Base-by-base conservation (phyloP, 2,329 filamentous ascomycete genomes). In the Paraphaeosphaeria sporulosa region DNA sequence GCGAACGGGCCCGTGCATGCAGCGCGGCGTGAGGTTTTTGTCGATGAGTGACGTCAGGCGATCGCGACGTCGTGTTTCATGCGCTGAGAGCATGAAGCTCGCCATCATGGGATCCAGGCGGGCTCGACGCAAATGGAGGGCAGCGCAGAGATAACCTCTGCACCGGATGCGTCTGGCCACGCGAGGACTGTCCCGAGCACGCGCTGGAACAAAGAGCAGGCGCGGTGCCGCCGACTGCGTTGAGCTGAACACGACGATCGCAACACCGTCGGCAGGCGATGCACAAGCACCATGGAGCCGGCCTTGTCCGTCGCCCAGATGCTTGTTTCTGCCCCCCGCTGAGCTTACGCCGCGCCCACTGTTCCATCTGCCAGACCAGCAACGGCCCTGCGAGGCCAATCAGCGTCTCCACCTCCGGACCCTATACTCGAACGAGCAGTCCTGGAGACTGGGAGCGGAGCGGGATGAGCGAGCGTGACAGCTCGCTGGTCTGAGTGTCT, bases 361-460 rank as follows among this genome's bases (percentile, higher is more conserved):
- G 1, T 32, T 21, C 40, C 23, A 4, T 25, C 12, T 23, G 27
- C 40, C 42, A 36, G 19, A 34, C 40, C 52, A 30, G 25, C 40
- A 23, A 21, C n/a, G 23, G 15, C 40, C 25, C 30, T 51, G 48
- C 30, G 13, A 38, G 15, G 27, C 52, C 40, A 55, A 55, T 55
- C 40, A 54, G 12, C 25, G 8, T 21, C 19, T 21, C 42, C 21
- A 25, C n/a, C 27, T 44, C 56, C 69, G 68, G 68, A 68, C 59
- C 40, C 65, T 61, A 65, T 62, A 64, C 69, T 59, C 38, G 48
- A 56, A 32, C 34, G 30, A 63, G 68, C 55, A 71, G 46, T 47
- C 44, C 23, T 47, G 23, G 44, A 47, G 44, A 47, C 27, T 27
- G n/a, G 44, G 44, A 52, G 49, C 49, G 34, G 48, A 40, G 48